Conservation (phyloP, 345 rosid genomes). For the Gossypium australe region DNA sequence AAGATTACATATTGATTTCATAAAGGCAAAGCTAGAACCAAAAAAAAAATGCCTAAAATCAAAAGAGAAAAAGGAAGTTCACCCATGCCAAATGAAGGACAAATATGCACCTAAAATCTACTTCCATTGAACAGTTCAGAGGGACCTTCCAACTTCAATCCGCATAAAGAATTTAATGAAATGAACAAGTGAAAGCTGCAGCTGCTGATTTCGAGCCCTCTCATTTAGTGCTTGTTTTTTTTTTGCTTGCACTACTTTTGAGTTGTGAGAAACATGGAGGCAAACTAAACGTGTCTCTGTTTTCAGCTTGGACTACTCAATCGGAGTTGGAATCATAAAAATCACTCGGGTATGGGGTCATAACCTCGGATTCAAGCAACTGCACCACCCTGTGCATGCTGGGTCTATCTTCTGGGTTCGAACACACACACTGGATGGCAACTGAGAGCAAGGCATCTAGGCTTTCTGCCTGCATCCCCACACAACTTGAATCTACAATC, state of each 20-base stretch:
- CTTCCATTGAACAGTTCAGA: constrained; percentile 9
- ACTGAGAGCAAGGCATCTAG: constrained; percentile 78
- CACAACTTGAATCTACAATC: constrained; percentile 66
- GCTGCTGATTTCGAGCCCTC: constrained; percentile 22
- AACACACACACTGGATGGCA: constrained; percentile 76
- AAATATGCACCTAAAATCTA: no score
- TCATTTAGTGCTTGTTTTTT: constrained; percentile 10
- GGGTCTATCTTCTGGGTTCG: constrained; percentile 82
- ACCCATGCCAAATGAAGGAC: no score
- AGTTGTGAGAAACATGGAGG: constrained; percentile 3
- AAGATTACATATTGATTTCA: no score
- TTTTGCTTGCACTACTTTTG: not conserved
- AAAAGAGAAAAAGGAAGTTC: no score
- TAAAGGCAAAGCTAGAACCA: not conserved
- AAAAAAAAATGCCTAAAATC: not conserved
- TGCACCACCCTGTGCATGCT: constrained; percentile 97
- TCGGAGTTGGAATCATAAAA: constrained; percentile 92
- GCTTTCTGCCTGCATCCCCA: constrained; percentile 68
- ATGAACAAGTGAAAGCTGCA: constrained; percentile 12
- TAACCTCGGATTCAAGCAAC: constrained; percentile 87
- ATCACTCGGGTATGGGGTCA: constrained; percentile 99
- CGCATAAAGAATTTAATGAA: constrained; percentile 39
- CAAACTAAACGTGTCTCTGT: constrained; percentile 9
- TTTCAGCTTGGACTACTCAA: constrained; percentile 26
- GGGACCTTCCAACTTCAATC: constrained; percentile 17